Base-by-base conservation (phyloP, 2,329 filamentous ascomycete genomes). In the Sclerotinia trifoliorum region DNA sequence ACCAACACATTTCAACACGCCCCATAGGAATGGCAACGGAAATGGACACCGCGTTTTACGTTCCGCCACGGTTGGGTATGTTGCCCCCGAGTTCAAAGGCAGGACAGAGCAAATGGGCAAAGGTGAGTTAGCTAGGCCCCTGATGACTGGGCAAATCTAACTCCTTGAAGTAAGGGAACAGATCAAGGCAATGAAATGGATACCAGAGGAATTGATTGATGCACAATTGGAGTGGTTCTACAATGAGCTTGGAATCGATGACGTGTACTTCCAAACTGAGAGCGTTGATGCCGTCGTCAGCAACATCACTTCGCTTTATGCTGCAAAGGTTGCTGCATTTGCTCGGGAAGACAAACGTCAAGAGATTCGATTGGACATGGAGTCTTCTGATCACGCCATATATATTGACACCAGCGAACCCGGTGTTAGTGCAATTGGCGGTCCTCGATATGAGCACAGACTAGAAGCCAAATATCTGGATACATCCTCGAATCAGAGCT, bases 401-500 rank as follows among this genome's bases (percentile, higher is more conserved):
- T 99, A 98, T 82, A 98, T 99, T 74, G 95, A 99, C 79, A 99
- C 95, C 67, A 97, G 94, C 80, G 90, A 90, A 77, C 94, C 95
- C 21, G 95, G 95, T 73, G 83, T 92, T 74, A 91, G 89, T 69
- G 85, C 89, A 58, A 83, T 91, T 29, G 82, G 85, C 66, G 95
- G 95, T 2, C 94, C 95, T n/a, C 86, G 90, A 69, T 99, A 97
- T 79, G 95, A 99, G 82, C 89, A 93, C 78, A 88, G 94, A 70
- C 92, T 99, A 70, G 95, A 98, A 81, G 86, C 90, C 79, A 98
- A 98, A 84, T 98, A 98, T 78, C 86, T 99, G 74, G 93, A 98
- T 79, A 88, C 88, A 76, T 90, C 88, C 49, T 80, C 85, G 74
- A 85, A 86, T 35, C 84, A 84, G 78, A 88, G 88, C 74, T 99